Conservation (phyloP, 305 asterid genomes). For the Petunia hybrid region DNA sequence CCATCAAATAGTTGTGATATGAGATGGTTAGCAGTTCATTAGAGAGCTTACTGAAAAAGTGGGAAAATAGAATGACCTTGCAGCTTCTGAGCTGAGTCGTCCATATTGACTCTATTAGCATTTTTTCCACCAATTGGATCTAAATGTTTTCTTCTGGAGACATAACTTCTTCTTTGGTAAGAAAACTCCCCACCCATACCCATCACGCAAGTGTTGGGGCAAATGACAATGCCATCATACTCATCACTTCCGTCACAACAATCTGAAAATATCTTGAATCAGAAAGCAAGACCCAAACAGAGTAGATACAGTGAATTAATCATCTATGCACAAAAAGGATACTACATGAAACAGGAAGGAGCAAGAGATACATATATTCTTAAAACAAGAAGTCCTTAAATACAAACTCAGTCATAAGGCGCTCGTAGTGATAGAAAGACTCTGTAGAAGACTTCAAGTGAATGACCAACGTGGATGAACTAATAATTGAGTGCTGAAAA, state of each 20-base stretch:
- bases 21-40: slow-evolving; percentile 14
- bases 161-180: slow-evolving; percentile 52
- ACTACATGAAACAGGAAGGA: not conserved
- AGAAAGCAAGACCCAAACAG: slow-evolving; percentile 25
- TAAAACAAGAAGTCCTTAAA: not conserved
- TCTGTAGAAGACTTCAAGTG: not conserved
- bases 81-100: slow-evolving; percentile 57
- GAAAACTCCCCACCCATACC: slow-evolving; percentile 87
- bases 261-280: slow-evolving; percentile 50
- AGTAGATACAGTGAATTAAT: not conserved
- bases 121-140: slow-evolving; percentile 47
- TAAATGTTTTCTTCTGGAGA: slow-evolving; percentile 39
- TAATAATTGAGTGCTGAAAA: not conserved
- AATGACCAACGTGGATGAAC: slow-evolving; percentile 8
- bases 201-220: slow-evolving; percentile 82
- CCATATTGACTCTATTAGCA: slow-evolving; percentile 48
- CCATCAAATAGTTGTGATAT: slow-evolving; percentile 17
- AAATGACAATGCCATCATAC: slow-evolving; percentile 66
- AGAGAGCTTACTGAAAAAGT: not conserved
- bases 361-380: not conserved
- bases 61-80: slow-evolving; percentile 52
- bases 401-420: slow-evolving; percentile 7
- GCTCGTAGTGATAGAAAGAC: not conserved
- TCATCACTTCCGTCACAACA: slow-evolving; percentile 99
- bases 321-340: not conserved